These are phyloP conservation scores for Podospora sp. DNA, from an alignment of 495 filamentous ascomycete species.

Conservation along the genomic window DNA sequence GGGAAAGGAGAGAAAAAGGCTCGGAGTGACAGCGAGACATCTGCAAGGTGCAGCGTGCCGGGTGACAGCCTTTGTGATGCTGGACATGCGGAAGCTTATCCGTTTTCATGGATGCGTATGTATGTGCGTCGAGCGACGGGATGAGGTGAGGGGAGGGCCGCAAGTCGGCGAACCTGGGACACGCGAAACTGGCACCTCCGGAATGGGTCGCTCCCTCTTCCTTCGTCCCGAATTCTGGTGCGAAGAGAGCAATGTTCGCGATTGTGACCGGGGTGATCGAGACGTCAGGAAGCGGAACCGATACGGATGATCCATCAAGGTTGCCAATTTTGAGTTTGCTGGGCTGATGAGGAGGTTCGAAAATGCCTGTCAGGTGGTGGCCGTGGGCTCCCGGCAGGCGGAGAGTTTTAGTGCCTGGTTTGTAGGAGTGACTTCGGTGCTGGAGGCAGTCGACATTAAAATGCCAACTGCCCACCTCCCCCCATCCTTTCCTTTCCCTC, in stretches of 20 bases:
- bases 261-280: neutral
- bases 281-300: neutral
- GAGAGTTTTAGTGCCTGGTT: constrained; percentile 43
- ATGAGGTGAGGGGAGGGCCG: constrained; percentile 14
- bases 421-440: constrained; percentile 43
- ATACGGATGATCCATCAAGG: neutral
- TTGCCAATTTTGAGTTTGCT: constrained; percentile 28
- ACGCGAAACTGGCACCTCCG: neutral
- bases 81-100: constrained; percentile 31
- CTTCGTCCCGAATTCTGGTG: neutral
- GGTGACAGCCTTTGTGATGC: constrained; percentile 28
- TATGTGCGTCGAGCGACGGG: neutral
- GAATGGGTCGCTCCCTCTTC: neutral
- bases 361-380: constrained; percentile 34
- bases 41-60: constrained; percentile 5
- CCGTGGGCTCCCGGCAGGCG: constrained; percentile 23
- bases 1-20: neutral
- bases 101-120: constrained; percentile 27
- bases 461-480: constrained; percentile 48
- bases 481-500: constrained; percentile 36
- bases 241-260: too few relatives aligned
- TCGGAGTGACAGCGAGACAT: constrained; percentile 7
- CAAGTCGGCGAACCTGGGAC: neutral
- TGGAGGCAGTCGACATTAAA: constrained; percentile 43
- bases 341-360: constrained; percentile 26